A percentile compares a stretch with the other conserved stretches of the same genome.
phyloP scores from a whole-genome alignment of 1,139 yeast genomes.

The Zygotorulaspora mrakii region DNA sequence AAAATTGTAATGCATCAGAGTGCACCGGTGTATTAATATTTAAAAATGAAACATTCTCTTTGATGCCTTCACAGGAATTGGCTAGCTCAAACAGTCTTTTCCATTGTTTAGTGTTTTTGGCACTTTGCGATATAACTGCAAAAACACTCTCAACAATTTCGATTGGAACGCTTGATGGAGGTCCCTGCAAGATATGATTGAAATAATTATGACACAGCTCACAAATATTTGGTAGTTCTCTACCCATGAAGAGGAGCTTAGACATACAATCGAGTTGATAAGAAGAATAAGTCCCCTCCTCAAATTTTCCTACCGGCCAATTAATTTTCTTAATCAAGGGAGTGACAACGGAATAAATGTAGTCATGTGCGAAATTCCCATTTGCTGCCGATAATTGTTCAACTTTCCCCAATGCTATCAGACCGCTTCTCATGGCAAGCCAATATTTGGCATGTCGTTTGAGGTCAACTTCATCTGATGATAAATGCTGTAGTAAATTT shows the following conservation, averaged over 20 bases:
- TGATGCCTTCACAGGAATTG: conserved; percentile 44
- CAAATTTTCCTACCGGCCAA: conserved; percentile 18
- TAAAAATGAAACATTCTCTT: conserved; percentile 24
- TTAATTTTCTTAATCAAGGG: conserved; percentile 23
- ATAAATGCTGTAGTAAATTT: conserved; percentile 20
- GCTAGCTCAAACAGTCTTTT: conserved; percentile 52
- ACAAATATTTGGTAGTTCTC: conserved; percentile 34
- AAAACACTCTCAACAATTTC: conserved; percentile 43
- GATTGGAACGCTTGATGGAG: conserved; percentile 47
- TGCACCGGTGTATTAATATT: conserved; percentile 22
- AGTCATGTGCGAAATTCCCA: conserved; percentile 8
- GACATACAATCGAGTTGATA: conserved; percentile 23
- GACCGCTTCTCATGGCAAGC: conserved; percentile 26
- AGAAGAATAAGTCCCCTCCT: conserved; percentile 4
- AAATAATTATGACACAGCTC: conserved; percentile 41
- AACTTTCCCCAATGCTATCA: conserved; percentile 25
- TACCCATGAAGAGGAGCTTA: conserved; percentile 24
- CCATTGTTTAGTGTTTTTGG: conserved; percentile 48
- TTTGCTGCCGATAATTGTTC: conserved; percentile 16
- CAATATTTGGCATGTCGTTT: conserved; percentile 15
- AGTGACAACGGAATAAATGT: conserved; percentile 37
- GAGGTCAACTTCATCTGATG: conserved; percentile 23
- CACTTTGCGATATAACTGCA: conserved; percentile 36
- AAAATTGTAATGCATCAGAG: conserved; percentile 45
- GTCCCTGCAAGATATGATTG: conserved; percentile 50